phyloP scores from a whole-genome alignment of 495 filamentous ascomycete genomes.

The Penicillium cosmopolitanum region DNA sequence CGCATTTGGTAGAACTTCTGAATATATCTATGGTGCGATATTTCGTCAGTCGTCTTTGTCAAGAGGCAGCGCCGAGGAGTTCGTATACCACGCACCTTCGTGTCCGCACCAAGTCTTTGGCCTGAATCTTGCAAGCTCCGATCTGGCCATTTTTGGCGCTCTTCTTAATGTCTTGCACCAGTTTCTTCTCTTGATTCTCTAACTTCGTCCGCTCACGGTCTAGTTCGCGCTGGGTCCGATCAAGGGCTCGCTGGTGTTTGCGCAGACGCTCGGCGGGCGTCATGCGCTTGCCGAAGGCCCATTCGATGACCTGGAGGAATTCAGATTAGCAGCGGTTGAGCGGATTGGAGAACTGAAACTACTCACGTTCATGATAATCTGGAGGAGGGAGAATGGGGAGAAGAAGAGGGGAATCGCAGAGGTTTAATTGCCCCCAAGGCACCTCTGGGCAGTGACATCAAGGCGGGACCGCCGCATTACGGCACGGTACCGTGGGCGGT shows the following conservation, averaged over 20 bases:
- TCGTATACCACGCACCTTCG: constrained; percentile 60
- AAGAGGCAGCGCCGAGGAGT: background rate
- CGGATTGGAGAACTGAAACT: background rate
- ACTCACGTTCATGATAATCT: constrained; percentile 63
- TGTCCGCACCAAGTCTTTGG: constrained; percentile 93
- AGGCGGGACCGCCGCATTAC: constrained; percentile 8
- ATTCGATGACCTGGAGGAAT: constrained; percentile 79
- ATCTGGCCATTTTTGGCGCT: constrained; percentile 97
- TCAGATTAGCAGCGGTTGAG: constrained; percentile 11
- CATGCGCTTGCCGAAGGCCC: constrained; percentile 98
- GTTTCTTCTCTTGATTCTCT: constrained; percentile 97
- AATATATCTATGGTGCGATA: constrained; percentile 66
- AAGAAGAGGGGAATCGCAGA: background rate
- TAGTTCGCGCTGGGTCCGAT: constrained; percentile 95
- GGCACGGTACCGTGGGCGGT: constrained; percentile 8
- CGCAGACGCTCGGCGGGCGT: constrained; percentile 94
- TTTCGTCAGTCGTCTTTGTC: constrained; percentile 8
- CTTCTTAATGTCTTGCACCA: constrained; percentile 94
- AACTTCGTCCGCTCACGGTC: constrained; percentile 93
- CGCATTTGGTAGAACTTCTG: constrained; percentile 99
- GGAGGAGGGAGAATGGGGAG: background rate
- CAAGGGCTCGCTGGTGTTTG: constrained; percentile 94
- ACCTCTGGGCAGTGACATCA: constrained; percentile 34
- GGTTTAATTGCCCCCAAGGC: constrained; percentile 9
- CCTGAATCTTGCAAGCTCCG: constrained; percentile 94